phyloP scores from a whole-genome alignment of 805 yeast species.

The Wickerhamiella azymoides region DNA sequence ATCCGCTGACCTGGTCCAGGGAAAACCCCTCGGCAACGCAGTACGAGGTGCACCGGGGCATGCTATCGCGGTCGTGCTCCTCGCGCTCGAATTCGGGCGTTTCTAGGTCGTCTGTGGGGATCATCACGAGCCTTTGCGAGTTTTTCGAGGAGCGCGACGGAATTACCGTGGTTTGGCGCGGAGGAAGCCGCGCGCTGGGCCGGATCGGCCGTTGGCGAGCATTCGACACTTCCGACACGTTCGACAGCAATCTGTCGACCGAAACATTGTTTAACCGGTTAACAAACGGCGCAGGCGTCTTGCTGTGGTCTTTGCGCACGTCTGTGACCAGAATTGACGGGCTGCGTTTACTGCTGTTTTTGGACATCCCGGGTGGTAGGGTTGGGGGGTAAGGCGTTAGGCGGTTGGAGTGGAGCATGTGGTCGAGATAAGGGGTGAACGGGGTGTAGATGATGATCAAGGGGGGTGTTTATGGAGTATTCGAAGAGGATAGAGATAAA shows the following conservation, averaged over 20 bases:
- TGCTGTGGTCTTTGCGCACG: conserved; percentile 41
- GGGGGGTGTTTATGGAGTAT: too few relatives aligned
- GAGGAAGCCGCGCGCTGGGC: conserved; percentile 6
- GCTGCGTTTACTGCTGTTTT: conserved; percentile 41
- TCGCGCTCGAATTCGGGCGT: conserved; percentile 32
- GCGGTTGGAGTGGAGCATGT: too few relatives aligned
- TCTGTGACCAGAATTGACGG: conserved; percentile 93
- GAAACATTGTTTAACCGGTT: conserved; percentile 64
- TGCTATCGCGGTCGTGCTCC: conserved; percentile 30
- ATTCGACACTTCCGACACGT: conserved; percentile 78
- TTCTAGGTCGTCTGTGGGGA: conserved; percentile 22
- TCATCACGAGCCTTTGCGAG: conserved; percentile 71
- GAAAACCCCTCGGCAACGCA: conserved; percentile 74
- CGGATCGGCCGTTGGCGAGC: conserved; percentile 26
- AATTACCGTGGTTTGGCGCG: conserved; percentile 20
- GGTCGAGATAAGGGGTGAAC: neutral
- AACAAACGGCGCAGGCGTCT: conserved; percentile 32
- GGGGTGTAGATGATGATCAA: too few relatives aligned
- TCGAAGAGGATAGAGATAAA: too few relatives aligned
- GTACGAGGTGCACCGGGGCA: conserved; percentile 84
- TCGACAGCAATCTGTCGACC: conserved; percentile 62
- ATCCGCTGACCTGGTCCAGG: conserved; percentile 46
- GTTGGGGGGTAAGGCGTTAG: too few relatives aligned
- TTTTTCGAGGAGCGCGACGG: conserved; percentile 62
- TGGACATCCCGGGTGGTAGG: too few relatives aligned